Percentiles rank a stretch among this genome's conserved stretches.
phyloP scores from a whole-genome alignment of 1,284 basidiomycete species.

The Neonothopanus nambi region DNA sequence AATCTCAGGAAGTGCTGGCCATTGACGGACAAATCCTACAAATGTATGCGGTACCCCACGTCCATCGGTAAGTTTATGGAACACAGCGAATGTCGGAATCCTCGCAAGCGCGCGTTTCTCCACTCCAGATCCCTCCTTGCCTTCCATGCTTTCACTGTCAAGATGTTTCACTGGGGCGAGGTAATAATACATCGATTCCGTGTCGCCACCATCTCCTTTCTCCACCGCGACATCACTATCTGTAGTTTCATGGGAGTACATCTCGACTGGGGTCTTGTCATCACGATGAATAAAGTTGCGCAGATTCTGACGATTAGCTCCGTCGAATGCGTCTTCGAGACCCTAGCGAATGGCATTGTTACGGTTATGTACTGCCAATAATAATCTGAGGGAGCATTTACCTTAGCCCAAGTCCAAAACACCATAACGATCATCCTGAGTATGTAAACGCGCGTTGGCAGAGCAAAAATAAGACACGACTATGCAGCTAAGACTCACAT shows the following conservation, averaged over 20 bases:
- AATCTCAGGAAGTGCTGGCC: slow-evolving; percentile 58
- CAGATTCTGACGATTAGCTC: slow-evolving; percentile 50
- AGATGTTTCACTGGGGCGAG: slow-evolving; percentile 36
- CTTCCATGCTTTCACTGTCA: no score
- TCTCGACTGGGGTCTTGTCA: neutral
- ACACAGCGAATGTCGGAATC: neutral
- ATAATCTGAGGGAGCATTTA: slow-evolving; percentile 19
- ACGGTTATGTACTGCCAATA: no score
- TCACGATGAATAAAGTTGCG: slow-evolving; percentile 19
- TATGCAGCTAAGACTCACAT: slow-evolving; percentile 40
- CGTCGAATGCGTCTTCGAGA: slow-evolving; percentile 61
- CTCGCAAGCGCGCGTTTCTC: neutral
- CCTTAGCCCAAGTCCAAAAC: slow-evolving; percentile 65
- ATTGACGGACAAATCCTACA: slow-evolving; percentile 50
- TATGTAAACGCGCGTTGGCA: no score
- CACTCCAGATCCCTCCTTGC: neutral
- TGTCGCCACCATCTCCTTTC: slow-evolving; percentile 20
- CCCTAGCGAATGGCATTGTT: slow-evolving; percentile 35
- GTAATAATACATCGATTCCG: slow-evolving; percentile 49
- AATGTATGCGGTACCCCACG: slow-evolving; percentile 60
- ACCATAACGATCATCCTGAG: slow-evolving; percentile 46
- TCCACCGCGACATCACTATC: no score
- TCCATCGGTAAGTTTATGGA: slow-evolving; percentile 53
- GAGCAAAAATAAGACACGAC: no score
- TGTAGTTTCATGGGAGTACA: slow-evolving; percentile 1